These are phyloP conservation scores for Flaveria robusta DNA, from an alignment of 129 eudicot species.

Conservation along the genomic window DNA sequence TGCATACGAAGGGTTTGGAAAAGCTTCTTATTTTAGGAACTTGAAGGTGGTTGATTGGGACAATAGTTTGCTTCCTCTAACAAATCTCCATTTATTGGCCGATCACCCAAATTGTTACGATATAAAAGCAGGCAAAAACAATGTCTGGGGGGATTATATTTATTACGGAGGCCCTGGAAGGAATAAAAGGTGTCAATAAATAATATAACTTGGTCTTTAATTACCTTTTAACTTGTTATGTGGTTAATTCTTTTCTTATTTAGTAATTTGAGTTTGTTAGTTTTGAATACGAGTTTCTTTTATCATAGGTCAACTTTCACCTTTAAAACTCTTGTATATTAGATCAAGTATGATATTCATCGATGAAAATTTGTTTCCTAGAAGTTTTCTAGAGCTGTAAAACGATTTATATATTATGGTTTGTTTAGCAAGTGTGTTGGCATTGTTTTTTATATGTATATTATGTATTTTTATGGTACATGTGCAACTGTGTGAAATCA, in stretches of 20 bases:
- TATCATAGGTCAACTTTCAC: slow-evolving; percentile 12
- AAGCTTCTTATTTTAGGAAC: slow-evolving; percentile 90
- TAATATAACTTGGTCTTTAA: slow-evolving; percentile 18
- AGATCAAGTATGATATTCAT: too few species aligned
- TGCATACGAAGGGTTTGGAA: slow-evolving; percentile 85
- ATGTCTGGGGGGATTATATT: slow-evolving; percentile 90
- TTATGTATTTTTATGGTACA: not conserved
- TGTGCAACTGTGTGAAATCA: slow-evolving; percentile 2
- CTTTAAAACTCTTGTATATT: slow-evolving; percentile 29
- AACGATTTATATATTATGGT: slow-evolving; percentile 17
- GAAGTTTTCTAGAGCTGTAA: not conserved
- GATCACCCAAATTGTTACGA: slow-evolving; percentile 95
- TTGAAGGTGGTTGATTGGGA: slow-evolving; percentile 95
- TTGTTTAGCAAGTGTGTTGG: slow-evolving; percentile 34
- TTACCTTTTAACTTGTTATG: not conserved
- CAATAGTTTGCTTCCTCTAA: slow-evolving; percentile 77
- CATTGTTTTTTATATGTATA: not conserved
- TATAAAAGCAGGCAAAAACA: slow-evolving; percentile 78
- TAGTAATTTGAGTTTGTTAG: slow-evolving; percentile 27
- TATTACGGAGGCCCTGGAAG: slow-evolving; percentile 99
- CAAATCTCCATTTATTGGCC: slow-evolving; percentile 83
- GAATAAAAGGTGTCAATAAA: slow-evolving; percentile 70
- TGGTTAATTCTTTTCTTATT: slow-evolving; percentile 27
- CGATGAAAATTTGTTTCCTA: not conserved
- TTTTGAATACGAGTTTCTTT: slow-evolving; percentile 27